phyloP scores from a whole-genome alignment of 805 yeast species.

The Myxozyma vanderwaltii region DNA sequence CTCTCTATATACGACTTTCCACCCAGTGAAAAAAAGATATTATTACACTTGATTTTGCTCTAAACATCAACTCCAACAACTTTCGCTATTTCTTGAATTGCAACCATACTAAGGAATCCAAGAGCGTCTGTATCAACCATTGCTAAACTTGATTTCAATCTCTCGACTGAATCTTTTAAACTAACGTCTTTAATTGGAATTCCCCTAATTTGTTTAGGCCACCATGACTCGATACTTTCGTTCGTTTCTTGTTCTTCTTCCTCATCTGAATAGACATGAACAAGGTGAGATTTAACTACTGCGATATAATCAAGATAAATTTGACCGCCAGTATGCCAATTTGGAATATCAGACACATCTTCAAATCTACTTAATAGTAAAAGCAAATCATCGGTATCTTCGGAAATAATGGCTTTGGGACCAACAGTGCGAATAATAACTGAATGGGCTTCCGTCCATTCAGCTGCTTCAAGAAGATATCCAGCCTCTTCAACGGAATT shows the following conservation, averaged over 20 bases:
- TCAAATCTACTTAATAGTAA: constrained; percentile 36
- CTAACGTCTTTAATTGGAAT: constrained; percentile 17
- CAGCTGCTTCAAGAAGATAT: constrained; percentile 61
- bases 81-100: constrained; percentile 29
- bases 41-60: neutral
- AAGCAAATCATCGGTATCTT: constrained; percentile 38
- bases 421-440: constrained; percentile 62
- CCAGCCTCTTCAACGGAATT: constrained; percentile 62
- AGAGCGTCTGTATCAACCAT: constrained; percentile 12
- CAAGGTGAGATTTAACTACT: constrained; percentile 15
- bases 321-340: constrained; percentile 44
- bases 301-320: constrained; percentile 43
- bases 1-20: no score
- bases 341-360: constrained; percentile 31
- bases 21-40: no score
- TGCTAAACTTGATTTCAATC: constrained; percentile 13
- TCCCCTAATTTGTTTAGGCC: constrained; percentile 26
- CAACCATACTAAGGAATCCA: constrained; percentile 24
- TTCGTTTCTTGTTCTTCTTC: neutral
- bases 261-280: neutral
- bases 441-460: constrained; percentile 65
- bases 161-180: constrained; percentile 12
- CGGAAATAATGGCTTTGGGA: constrained; percentile 66
- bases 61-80: constrained; percentile 29
- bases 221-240: constrained; percentile 9